These are phyloP conservation scores for Tuber magnatum DNA, from an alignment of 495 filamentous ascomycete species.

Conservation along the genomic window DNA sequence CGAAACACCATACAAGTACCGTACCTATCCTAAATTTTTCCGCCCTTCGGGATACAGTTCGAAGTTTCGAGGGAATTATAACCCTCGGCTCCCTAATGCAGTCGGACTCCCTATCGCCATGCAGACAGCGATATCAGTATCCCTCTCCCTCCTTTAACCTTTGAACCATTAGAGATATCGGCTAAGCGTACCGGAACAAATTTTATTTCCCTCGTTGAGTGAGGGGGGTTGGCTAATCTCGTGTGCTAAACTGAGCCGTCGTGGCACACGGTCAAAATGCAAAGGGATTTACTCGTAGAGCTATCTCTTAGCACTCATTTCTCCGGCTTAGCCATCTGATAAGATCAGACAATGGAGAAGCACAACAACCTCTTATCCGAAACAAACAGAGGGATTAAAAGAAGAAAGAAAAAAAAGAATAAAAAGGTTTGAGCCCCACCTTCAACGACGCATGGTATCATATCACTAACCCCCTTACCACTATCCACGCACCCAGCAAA, in stretches of 20 bases:
- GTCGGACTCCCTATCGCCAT: conserved; percentile 28
- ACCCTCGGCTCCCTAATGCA: conserved; percentile 13
- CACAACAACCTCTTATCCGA: background rate
- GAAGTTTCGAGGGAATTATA: conserved; percentile 30
- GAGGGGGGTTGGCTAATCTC: background rate
- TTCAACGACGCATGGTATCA: conserved; percentile 23
- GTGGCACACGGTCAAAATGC: background rate
- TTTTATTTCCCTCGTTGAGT: background rate
- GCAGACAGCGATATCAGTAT: conserved; percentile 33
- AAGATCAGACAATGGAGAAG: background rate
- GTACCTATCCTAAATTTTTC: background rate
- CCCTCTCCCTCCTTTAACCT: conserved; percentile 6
- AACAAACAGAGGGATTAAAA: background rate
- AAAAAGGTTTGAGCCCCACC: conserved; percentile 34
- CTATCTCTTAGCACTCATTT: conserved; percentile 24
- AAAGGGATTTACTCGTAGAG: conserved; percentile 26
- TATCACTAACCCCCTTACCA: conserved; percentile 18
- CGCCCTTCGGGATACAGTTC: background rate
- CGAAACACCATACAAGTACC: background rate
- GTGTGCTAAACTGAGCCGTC: background rate
- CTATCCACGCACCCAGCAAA: conserved; percentile 22
- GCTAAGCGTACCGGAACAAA: background rate
- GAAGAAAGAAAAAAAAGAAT: conserved; percentile 5
- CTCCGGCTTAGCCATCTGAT: conserved; percentile 22
- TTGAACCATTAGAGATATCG: conserved; percentile 15